Evolutionary conservation across 345 rosid genomes (phyloP).

Genomic region (Citrus sp.): DNA sequence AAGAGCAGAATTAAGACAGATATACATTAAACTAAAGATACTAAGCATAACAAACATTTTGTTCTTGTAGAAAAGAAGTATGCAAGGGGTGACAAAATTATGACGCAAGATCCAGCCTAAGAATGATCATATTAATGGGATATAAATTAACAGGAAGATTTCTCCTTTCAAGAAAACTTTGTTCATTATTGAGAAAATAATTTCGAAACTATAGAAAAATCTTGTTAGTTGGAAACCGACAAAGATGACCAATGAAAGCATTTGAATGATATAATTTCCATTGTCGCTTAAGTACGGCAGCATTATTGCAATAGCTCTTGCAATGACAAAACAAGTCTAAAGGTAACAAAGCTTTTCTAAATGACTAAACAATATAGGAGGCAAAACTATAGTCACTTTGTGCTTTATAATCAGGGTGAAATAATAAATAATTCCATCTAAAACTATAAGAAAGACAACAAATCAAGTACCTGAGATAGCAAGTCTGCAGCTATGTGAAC

Average conservation of each 20-base stretch:
- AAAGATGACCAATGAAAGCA: neutral
- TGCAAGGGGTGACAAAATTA: neutral
- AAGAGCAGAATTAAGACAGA: too few species aligned
- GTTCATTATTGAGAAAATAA: neutral
- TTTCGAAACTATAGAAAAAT: neutral
- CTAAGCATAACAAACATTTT: neutral
- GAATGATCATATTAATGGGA: neutral
- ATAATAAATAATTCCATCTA: neutral
- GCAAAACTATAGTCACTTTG: neutral
- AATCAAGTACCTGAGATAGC: slow-evolving; percentile 72
- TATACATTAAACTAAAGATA: neutral
- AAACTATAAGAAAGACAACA: neutral
- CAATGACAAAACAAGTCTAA: neutral
- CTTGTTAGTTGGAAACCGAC: neutral
- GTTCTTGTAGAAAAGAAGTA: neutral
- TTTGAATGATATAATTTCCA: neutral
- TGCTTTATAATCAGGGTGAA: neutral
- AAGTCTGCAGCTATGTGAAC: slow-evolving; percentile 92
- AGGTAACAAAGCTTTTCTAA: neutral
- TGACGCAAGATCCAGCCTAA: neutral
- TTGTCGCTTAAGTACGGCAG: too few species aligned
- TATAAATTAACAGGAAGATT: neutral
- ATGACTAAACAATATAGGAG: neutral
- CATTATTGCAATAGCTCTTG: neutral
- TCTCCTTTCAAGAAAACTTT: neutral